Evolutionary conservation across 345 rosid species (phyloP), one percentile per base, ranked within the genome.

Genomic region (Pelargonium nanum): DNA sequence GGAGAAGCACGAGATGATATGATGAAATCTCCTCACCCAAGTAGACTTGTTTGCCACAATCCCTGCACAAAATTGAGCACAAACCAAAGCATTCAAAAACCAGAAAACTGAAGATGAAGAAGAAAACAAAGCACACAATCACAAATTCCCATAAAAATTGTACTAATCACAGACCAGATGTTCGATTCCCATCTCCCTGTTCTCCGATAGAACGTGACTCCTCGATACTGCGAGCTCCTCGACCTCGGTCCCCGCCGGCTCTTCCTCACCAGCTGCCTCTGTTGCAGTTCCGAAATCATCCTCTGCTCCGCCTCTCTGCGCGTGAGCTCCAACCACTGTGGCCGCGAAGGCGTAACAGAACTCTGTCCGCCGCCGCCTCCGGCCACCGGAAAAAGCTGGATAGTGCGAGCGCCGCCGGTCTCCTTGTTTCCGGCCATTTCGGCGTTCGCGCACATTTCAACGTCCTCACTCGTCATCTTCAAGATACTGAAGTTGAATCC

Each of bases 161-260:
- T 19, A 12, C 19, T 26, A 54, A 30, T 9, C 22, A 69, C 75
- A 8, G 52, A 89, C 99, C 99, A 93, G 59, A 93, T 93, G 74
- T 93, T 97, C 59, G 99, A 93, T 70, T 93, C 99, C 99, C 99
- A 93, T 65, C 99, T 80, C 57, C 99, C 99, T 19, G 99, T 93
- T 63, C 99, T 79, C 75, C 99, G 81, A 71, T 93, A 93, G 67
- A 85, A 93, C 48, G 99, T 93, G 56, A 93, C 99, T 7, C 99
- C 99, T 45, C 99, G 80, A 65, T 87, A 93, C 69, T 93, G 99
- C 15, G 99, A 93, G 74, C 99, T 93, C 62, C 95, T 79, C 6
- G 99, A 93, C 67, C 99, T 75, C 40, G 99, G 99, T n/a, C 97
- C 99, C 30, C 99, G 83, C 58, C 99, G 75, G 76, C 97, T 89